These are phyloP conservation scores for Phaeotremella fagi DNA, from an alignment of 768 basidiomycete genomes.

Conservation along the genomic window DNA sequence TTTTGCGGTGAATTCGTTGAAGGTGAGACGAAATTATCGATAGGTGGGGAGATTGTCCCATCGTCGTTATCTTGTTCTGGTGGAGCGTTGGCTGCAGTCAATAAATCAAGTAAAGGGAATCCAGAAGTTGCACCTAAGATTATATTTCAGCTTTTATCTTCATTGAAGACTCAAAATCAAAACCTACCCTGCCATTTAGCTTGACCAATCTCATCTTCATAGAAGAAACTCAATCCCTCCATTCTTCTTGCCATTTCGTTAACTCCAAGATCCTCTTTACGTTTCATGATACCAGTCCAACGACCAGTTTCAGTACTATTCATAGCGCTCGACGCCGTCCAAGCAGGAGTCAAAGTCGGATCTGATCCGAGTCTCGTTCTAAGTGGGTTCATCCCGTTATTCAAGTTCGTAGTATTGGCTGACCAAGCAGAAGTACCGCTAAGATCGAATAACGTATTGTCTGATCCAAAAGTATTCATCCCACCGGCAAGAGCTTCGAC, in stretches of 20 bases:
- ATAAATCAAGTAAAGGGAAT: slow-evolving; percentile 75
- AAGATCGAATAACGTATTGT: slow-evolving; percentile 6
- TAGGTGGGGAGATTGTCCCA: neutral
- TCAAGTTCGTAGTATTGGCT: neutral
- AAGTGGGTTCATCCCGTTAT: neutral
- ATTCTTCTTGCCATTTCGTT: slow-evolving; percentile 44
- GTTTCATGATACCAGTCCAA: slow-evolving; percentile 7
- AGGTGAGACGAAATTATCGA: slow-evolving; percentile 2
- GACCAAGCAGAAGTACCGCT: neutral
- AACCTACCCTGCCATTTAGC: slow-evolving; percentile 48
- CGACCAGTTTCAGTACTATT: neutral
- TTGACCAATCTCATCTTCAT: slow-evolving; percentile 49
- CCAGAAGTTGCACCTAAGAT: slow-evolving; percentile 81
- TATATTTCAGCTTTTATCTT: no score
- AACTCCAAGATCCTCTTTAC: slow-evolving; percentile 29
- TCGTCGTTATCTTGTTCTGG: neutral
- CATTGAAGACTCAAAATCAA: neutral
- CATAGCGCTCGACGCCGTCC: no score
- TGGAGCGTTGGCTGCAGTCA: slow-evolving; percentile 49
- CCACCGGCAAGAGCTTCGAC: slow-evolving; percentile 15
- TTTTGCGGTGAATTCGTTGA: slow-evolving; percentile 38
- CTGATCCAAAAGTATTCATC: slow-evolving; percentile 4
- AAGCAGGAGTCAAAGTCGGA: neutral
- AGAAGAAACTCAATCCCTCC: slow-evolving; percentile 49
- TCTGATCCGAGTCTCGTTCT: slow-evolving; percentile 1